Base-by-base conservation (phyloP, 164 flowering plant genomes). In the Nymphaea thermarum region DNA sequence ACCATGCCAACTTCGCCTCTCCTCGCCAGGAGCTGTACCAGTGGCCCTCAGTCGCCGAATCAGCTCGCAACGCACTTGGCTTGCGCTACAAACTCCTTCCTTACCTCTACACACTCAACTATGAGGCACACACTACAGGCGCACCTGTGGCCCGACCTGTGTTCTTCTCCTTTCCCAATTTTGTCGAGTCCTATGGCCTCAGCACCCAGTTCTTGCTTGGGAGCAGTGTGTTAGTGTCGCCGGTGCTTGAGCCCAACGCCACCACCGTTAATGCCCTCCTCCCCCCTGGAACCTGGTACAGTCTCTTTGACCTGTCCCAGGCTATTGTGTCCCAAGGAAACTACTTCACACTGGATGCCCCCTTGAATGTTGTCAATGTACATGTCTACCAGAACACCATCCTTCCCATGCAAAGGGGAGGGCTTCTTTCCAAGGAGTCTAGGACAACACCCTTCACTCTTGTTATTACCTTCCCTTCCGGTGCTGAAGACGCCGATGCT, bases 141-240 rank as follows among this genome's bases (percentile, higher is more conserved):
- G 81, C 88, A 3, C 90, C 91, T 6, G 86, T 88, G 12, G 93
- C 91, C 4, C 68, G 89, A 59, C 96, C 93, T 0, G 75, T 90
- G 17, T 90, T 90, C 86, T 87, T 90, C 78, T 69, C 88, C 1
- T 90, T 90, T 77, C 82, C 96, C 1, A 70, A 71, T 17, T 70
- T 69, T 65, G 45, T 73, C 1, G 67, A 75, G 3, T 66, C 70
- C 42, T 84, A 87, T 63, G 87, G 71, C 0, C 5, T 86, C 65
- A 87, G 93, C 78, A 80, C 87, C 2, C 96, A 90, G 67, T 90
- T 87, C 75, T 71, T 89, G 73, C 70, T 87, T 3, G 96, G 96
- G 2, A 80, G 75, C 15, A 73, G 87, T 5, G 60, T 89, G 41
- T 73, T 86, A 88, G 84, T 87, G 2, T 83, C 93, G 11, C 96